Evolutionary conservation across 2,329 filamentous ascomycete genomes (phyloP).

Genomic region (Thelonectria rubi): DNA sequence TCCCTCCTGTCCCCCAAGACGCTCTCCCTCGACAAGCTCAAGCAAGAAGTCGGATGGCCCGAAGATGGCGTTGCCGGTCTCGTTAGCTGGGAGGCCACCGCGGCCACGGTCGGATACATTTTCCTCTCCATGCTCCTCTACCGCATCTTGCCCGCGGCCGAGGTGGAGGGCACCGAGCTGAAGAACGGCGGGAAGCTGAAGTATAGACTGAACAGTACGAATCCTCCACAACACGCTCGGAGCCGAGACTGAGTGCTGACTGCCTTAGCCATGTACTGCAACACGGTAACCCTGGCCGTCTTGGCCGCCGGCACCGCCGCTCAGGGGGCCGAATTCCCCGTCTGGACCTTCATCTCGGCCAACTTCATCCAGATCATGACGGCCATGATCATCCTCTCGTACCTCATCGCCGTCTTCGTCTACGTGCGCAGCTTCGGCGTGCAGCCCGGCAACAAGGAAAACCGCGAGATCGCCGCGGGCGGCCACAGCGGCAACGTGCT

Average conservation of each 20-base stretch:
- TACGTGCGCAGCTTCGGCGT: constrained; percentile 87
- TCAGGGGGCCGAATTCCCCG: constrained; percentile 81
- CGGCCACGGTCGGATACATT: constrained; percentile 82
- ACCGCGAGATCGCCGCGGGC: constrained; percentile 82
- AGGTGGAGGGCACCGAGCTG: constrained; percentile 75
- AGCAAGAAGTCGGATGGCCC: constrained; percentile 84
- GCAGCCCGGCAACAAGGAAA: constrained; percentile 74
- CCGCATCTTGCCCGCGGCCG: constrained; percentile 77
- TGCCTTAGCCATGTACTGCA: constrained; percentile 75
- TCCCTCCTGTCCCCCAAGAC: constrained; percentile 78
- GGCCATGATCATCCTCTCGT: constrained; percentile 81
- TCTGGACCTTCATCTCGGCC: constrained; percentile 94
- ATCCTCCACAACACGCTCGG: background rate
- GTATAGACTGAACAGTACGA: constrained; percentile 81
- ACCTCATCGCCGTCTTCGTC: constrained; percentile 76
- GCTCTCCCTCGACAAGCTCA: constrained; percentile 76
- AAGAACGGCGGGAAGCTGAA: constrained; percentile 76
- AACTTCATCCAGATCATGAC: constrained; percentile 90
- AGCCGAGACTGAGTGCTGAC: constrained; percentile 25
- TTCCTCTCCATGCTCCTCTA: constrained; percentile 78
- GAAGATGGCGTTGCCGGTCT: constrained; percentile 74
- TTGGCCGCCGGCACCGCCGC: constrained; percentile 77
- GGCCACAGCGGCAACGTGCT: constrained; percentile 85
- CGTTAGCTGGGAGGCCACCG: constrained; percentile 72
- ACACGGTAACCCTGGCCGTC: constrained; percentile 74